phyloP scores from a whole-genome alignment of 768 basidiomycete species.

The Mycena sanguinolenta region DNA sequence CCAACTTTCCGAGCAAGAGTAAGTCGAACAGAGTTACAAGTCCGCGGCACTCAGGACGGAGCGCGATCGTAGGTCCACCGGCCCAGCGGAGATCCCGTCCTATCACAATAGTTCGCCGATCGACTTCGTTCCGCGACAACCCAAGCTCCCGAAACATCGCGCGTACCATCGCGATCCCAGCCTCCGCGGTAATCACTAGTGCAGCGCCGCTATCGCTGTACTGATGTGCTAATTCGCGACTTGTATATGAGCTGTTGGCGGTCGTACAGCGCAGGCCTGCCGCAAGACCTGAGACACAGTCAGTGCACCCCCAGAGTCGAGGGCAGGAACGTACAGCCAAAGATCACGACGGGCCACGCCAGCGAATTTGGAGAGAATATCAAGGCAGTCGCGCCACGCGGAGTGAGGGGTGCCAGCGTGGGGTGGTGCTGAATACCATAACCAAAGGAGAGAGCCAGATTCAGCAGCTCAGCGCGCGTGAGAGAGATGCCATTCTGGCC shows the following conservation, averaged over 20 bases:
- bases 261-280: slow-evolving; percentile 66
- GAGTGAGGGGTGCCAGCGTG: slow-evolving; percentile 43
- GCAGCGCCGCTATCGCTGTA: slow-evolving; percentile 62
- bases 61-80: slow-evolving; percentile 2
- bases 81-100: slow-evolving; percentile 27
- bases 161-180: slow-evolving; percentile 39
- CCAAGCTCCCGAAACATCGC: slow-evolving; percentile 41
- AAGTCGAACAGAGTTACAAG: slow-evolving; percentile 34
- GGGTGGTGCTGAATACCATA: slow-evolving; percentile 66
- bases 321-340: slow-evolving; percentile 45
- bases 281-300: slow-evolving; percentile 51
- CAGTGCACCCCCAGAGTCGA: too few relatives aligned
- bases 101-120: slow-evolving; percentile 29
- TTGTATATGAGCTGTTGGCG: slow-evolving; percentile 67
- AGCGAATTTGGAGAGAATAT: slow-evolving; percentile 80
- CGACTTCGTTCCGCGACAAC: slow-evolving; percentile 23
- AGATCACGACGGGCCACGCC: slow-evolving; percentile 60
- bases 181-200: slow-evolving; percentile 65
- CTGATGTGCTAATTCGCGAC: slow-evolving; percentile 69
- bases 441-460: slow-evolving; percentile 68
- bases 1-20: slow-evolving; percentile 31
- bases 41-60: slow-evolving; percentile 3
- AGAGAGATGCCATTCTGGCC: slow-evolving; percentile 67
- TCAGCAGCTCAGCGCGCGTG: slow-evolving; percentile 67
- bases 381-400: slow-evolving; percentile 69